Conservation (phyloP, 495 filamentous ascomycete genomes). For the Neurospora cerealis region DNA sequence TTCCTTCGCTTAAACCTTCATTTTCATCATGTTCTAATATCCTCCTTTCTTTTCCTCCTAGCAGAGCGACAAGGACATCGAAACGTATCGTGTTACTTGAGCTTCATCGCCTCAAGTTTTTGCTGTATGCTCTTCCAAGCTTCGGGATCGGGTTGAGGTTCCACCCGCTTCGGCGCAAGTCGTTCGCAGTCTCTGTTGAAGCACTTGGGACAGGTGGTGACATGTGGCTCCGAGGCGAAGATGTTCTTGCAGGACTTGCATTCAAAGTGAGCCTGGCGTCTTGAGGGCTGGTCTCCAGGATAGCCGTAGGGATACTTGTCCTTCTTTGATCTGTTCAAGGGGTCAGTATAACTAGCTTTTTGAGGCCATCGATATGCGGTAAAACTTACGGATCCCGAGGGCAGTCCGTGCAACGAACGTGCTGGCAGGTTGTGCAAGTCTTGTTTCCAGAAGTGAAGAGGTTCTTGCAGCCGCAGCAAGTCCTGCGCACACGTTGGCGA, state of each 20-base stretch:
- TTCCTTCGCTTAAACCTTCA: not conserved
- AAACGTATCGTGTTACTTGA: slow-evolving; percentile 16
- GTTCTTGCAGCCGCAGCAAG: slow-evolving; percentile 65
- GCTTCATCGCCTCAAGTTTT: slow-evolving; percentile 39
- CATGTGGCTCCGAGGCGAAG: slow-evolving; percentile 36
- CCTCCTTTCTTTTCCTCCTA: not conserved
- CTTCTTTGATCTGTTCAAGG: slow-evolving; percentile 46
- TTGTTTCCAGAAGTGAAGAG: slow-evolving; percentile 41
- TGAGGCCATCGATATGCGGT: slow-evolving; percentile 1
- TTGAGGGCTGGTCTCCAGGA: slow-evolving; percentile 53
- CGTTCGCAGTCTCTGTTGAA: slow-evolving; percentile 45
- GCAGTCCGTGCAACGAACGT: slow-evolving; percentile 73
- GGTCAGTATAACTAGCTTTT: slow-evolving; percentile 14
- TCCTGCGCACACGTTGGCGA: slow-evolving; percentile 61
- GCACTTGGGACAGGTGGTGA: slow-evolving; percentile 50
- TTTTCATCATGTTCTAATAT: not conserved
- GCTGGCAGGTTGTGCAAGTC: slow-evolving; percentile 58
- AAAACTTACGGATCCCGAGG: slow-evolving; percentile 68
- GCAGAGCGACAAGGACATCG: not conserved
- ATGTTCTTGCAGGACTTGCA: slow-evolving; percentile 55
- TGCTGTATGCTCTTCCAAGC: slow-evolving; percentile 50
- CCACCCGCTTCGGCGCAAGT: slow-evolving; percentile 46
- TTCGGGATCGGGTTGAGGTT: slow-evolving; percentile 56
- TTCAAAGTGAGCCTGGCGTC: slow-evolving; percentile 41
- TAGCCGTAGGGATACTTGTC: slow-evolving; percentile 70